Base-by-base conservation (phyloP, 495 filamentous ascomycete genomes). In the Lophiostoma macrostomum region DNA sequence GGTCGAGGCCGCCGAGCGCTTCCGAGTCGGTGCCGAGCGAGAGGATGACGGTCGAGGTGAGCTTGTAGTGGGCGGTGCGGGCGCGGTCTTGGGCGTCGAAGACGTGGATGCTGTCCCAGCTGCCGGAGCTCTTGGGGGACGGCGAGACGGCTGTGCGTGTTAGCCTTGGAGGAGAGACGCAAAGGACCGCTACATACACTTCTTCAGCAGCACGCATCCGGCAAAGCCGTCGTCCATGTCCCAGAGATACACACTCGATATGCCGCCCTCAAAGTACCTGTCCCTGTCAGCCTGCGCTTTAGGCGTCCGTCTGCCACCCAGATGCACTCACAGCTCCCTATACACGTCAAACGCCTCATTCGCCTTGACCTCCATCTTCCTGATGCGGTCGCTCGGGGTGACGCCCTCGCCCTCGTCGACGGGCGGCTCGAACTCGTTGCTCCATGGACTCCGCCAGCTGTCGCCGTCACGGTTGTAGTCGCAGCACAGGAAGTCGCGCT, bases 391-490 rank as follows among this genome's bases (percentile, higher is more conserved):
- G 27, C 66, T 67, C 11, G 71, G 69, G 10, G 64, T 56, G 8
- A 70, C 63, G 13, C 66, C 71, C 35, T 67, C 29, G 25, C 60
- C 68, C 31, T 82, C 77, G n/a, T 84, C 82, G 7, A 63, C 58
- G 14, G 72, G 85, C 1, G 91, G 93, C 64, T 96, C 90, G 67
- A 97, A 99, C 71, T 96, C 88, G 71, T 96, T 96, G 74, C 85
- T 91, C 93, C 93, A 99, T 27, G 93, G 93, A 56, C 87, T 93
- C 27, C 93, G 86, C 77, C 95, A 95, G 73, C 85, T 90, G 71
- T 96, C 93, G 44, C 94, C 94, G 72, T 99, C 93, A 44, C 93
- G 90, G 78, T 99, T 99, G 77, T 97, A 99, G 78, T 99, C 93
- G 76, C 93, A 99, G 56, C 96, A 87, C 32, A 99, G 82, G 74